Percentiles rank a stretch among this genome's conserved stretches.
phyloP scores from a whole-genome alignment of 2,329 filamentous ascomycete genomes.

The Neonectria neomacrospora region DNA sequence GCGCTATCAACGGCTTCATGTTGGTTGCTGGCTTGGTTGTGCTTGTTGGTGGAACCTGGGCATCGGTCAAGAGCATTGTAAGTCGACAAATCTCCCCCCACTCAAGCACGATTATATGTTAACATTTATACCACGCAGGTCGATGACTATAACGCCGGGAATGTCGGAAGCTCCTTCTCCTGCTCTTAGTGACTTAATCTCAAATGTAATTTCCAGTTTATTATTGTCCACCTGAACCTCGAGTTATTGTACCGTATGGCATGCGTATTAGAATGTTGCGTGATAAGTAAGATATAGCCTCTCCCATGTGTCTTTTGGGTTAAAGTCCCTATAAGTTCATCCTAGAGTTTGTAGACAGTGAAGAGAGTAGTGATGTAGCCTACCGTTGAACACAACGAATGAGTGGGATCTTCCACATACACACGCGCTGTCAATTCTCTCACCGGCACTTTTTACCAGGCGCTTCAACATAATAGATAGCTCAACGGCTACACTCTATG shows the following conservation, averaged over 20 bases:
- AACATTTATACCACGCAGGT: not conserved
- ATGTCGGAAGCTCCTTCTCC: constrained; percentile 17
- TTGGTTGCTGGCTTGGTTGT: constrained; percentile 21
- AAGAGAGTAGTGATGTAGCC: no score
- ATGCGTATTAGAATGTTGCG: no score
- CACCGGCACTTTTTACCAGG: no score
- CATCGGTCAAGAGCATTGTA: constrained; percentile 26
- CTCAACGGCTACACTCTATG: no score
- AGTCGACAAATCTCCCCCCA: not conserved
- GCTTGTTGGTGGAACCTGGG: constrained; percentile 25
- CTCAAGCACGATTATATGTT: not conserved
- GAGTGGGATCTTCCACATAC: no score
- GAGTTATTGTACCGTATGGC: not conserved
- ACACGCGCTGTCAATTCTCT: no score
- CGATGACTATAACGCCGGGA: constrained; percentile 21
- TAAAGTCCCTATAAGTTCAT: no score
- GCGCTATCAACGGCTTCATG: constrained; percentile 27
- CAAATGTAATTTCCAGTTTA: not conserved
- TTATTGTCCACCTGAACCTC: not conserved
- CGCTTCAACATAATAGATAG: no score
- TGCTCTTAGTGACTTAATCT: constrained; percentile 2
- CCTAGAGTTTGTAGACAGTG: no score
- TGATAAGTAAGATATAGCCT: no score
- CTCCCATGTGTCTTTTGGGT: no score
- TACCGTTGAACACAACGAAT: no score